A percentile compares a stretch with the other conserved stretches of the same genome.
Conservation (phyloP, 176 grass and related monocot species). For the Bromus sterilis region DNA sequence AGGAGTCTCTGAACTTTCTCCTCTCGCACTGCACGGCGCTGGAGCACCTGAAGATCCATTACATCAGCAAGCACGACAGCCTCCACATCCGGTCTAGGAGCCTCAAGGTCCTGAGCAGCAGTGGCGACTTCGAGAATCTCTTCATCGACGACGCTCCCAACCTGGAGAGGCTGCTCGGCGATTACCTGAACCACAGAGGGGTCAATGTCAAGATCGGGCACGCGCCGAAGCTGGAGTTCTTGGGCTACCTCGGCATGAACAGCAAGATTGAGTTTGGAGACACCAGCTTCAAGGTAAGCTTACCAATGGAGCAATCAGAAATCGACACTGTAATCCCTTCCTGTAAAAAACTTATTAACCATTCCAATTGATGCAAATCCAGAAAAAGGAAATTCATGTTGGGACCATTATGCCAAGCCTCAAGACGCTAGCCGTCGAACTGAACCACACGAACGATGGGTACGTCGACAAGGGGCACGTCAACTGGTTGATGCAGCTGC, state of each 20-base stretch:
- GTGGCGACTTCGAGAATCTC: neutral
- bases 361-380: neutral
- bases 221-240: conserved; percentile 24
- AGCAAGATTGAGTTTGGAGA: neutral
- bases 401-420: conserved; percentile 12
- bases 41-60: neutral
- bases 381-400: neutral
- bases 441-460: neutral
- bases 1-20: neutral
- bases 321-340: neutral
- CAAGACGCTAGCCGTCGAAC: neutral
- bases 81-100: neutral
- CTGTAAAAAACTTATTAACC: neutral
- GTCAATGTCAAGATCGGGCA: neutral
- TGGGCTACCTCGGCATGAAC: conserved; percentile 7
- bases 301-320: neutral
- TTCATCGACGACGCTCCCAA: conserved; percentile 18
- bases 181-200: neutral
- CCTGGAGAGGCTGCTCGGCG: neutral
- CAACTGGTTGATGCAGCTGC: conserved; percentile 7
- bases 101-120: neutral
- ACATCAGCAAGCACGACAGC: neutral
- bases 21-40: conserved; percentile 12
- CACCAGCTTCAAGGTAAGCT: neutral
- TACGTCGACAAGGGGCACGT: neutral